phyloP scores from a whole-genome alignment of 176 grass and related monocot species.

The Alloteropsis semialata region DNA sequence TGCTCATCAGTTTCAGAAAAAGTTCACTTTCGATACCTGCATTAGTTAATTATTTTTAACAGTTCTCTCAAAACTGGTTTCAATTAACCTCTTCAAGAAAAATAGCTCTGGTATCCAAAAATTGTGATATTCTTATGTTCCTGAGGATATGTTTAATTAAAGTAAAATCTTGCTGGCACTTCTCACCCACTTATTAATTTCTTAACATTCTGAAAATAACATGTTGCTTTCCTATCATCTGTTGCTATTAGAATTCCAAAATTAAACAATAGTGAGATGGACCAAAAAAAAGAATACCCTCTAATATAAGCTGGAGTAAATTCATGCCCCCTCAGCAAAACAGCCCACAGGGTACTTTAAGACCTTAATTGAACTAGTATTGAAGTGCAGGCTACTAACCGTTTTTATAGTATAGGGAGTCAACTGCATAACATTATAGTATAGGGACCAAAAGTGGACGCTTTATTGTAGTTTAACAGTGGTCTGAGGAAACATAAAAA shows the following conservation, averaged over 20 bases:
- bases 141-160: neutral
- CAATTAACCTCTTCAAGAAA: neutral
- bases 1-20: neutral
- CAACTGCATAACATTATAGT: neutral
- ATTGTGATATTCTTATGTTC: neutral
- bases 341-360: neutral
- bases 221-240: neutral
- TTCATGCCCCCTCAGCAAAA: neutral
- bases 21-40: neutral
- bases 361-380: neutral
- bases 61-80: neutral
- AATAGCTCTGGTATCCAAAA: neutral
- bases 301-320: neutral
- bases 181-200: neutral
- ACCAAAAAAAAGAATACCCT: neutral
- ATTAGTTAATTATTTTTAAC: neutral
- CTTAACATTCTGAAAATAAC: neutral
- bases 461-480: neutral
- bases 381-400: neutral
- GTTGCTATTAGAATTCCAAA: neutral
- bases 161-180: neutral
- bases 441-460: neutral
- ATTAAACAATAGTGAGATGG: neutral
- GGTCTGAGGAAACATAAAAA: neutral
- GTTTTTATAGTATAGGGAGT: neutral